Percentiles rank a stretch among this genome's conserved stretches.
phyloP scores from a whole-genome alignment of 1,139 yeast species.

The Taphrina communis region DNA sequence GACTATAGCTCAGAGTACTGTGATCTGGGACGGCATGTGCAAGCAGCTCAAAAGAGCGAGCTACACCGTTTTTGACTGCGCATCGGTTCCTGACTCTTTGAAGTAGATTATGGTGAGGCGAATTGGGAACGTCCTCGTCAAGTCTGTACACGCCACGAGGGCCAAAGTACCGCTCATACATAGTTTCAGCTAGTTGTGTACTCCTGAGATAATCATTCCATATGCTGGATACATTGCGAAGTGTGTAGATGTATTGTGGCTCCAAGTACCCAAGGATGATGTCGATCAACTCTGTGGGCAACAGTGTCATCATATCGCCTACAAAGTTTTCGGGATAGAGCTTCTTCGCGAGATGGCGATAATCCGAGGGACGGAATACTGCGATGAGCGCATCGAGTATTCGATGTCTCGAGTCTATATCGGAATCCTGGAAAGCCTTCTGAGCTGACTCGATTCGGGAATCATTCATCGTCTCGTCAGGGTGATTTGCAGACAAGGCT shows the following conservation, averaged over 20 bases:
- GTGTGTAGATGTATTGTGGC: conserved; percentile 7
- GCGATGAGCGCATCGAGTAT: conserved; percentile 9
- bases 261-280: conserved; percentile 15
- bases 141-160: conserved; percentile 6
- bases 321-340: conserved; percentile 9
- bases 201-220: conserved; percentile 15
- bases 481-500: conserved; percentile 24
- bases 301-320: conserved; percentile 13
- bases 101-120: background rate
- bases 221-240: conserved; percentile 17
- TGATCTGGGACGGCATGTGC: background rate
- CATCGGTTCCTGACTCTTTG: conserved; percentile 10
- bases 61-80: background rate
- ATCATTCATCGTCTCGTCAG: conserved; percentile 17
- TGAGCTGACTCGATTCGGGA: background rate
- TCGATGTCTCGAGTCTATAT: background rate
- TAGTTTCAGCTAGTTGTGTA: background rate
- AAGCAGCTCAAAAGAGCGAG: background rate
- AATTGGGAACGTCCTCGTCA: background rate
- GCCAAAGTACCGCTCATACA: background rate
- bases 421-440: background rate
- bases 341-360: conserved; percentile 1
- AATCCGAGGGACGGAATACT: conserved; percentile 18
- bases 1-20: background rate
- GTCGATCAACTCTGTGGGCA: conserved; percentile 19